Percentiles rank a stretch among this genome's conserved stretches.
These are phyloP conservation scores for Paramecium tetraurelia DNA, from an alignment of 73 alveolate species.

Conservation along the genomic window DNA sequence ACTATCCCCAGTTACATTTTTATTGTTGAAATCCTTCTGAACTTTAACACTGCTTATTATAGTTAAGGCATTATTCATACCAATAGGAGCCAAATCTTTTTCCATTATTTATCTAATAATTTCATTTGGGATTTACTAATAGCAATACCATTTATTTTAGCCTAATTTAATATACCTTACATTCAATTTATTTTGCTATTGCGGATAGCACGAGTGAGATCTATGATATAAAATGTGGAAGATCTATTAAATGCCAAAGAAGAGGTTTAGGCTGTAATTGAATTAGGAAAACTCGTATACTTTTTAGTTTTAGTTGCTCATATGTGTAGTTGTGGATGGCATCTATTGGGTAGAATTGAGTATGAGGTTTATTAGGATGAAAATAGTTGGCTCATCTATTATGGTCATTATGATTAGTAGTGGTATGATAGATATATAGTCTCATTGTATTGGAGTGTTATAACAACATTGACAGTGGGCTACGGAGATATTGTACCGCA, in stretches of 20 bases:
- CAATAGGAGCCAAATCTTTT: background rate
- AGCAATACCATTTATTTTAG: constrained; percentile 47
- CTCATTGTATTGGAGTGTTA: constrained; percentile 61
- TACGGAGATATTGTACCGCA: constrained; percentile 61
- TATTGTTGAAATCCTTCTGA: constrained; percentile 43
- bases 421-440: constrained; percentile 54
- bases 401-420: background rate
- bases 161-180: constrained; percentile 45
- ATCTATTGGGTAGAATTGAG: constrained; percentile 41
- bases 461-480: constrained; percentile 58
- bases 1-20: constrained; percentile 51
- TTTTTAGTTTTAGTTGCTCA: constrained; percentile 54
- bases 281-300: constrained; percentile 39
- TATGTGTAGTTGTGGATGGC: constrained; percentile 57
- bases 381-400: constrained; percentile 9
- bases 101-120: background rate
- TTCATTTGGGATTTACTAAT: constrained; percentile 50
- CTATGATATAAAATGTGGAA: constrained; percentile 32
- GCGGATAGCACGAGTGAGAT: constrained; percentile 25
- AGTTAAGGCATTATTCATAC: constrained; percentile 46
- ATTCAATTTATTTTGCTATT: constrained; percentile 21
- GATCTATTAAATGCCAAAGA: constrained; percentile 54
- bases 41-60: constrained; percentile 54
- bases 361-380: background rate
- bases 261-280: constrained; percentile 46